Evolutionary conservation across 1,284 basidiomycete genomes (phyloP), one percentile per base, ranked within the genome.

Genomic region (Trametes polyzona): DNA sequence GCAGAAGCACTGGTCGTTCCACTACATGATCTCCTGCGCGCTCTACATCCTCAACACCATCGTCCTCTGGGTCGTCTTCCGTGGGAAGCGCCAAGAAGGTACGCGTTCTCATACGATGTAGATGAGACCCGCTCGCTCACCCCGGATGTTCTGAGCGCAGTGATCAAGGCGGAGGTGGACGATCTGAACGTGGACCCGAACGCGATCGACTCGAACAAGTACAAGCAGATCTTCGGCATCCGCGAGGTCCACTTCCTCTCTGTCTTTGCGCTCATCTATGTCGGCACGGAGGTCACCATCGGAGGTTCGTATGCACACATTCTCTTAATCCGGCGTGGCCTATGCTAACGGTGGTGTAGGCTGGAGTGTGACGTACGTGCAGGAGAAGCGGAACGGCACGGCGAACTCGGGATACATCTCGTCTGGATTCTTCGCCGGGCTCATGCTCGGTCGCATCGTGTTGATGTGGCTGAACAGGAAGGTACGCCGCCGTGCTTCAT

Each of bases 241-340:
- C 78, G 74, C 43, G 74, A 77, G 7, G 82, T 88, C 1, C 84
- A 88, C 62, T 69, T 82, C 27, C 71, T 88, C 14, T 83, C 86
- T 0, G 72, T 85, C 50, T 90, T 85, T 67, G 76, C 82, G 23
- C 73, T 87, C n/a, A 79, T 88, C 11, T 88, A 88, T 65, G 84
- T 88, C 39, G 87, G 87, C 9, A 78, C 84, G 0, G 86, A 88
- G 64, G 86, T 87, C 1, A 86, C 86, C 0, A 79, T 87, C 39
- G 86, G 84, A 64, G 82, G 83, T 81, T 58, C 39, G 58, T 51
- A 9, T 17, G 14, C 16, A 3, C 62, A 17, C 26, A 19, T 4
- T 12, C 21, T 17, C 16, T 11, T 24, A 29, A 35, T 3, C 19
- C 35, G 3, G 8, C n/a, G 42, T 21, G 17, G 8, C 11, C n/a